A percentile compares a stretch with the other conserved stretches of the same genome.
Conservation (phyloP, 106 monocot species). For the Allium cepa region DNA sequence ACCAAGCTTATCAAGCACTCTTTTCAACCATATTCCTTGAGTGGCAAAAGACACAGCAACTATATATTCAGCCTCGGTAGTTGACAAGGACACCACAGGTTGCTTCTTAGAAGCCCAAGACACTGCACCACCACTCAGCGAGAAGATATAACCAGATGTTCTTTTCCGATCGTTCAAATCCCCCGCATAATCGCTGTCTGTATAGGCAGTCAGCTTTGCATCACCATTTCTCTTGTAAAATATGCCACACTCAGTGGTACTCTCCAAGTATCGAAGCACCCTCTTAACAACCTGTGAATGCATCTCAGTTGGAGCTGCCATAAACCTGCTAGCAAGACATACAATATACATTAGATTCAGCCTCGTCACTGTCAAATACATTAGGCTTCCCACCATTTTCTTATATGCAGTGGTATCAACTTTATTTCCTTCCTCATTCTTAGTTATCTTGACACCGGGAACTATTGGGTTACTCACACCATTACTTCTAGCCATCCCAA, state of each 20-base stretch:
- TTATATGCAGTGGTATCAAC: constrained; percentile 16
- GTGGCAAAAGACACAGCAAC: neutral
- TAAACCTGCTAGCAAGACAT: constrained; percentile 7
- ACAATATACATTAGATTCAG: constrained; percentile 21
- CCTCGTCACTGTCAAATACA: constrained; percentile 19
- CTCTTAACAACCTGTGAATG: neutral
- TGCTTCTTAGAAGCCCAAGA: constrained; percentile 10
- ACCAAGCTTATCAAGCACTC: neutral
- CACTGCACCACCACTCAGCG: neutral
- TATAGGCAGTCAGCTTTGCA: neutral
- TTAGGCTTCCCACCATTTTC: constrained; percentile 14
- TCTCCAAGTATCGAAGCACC: neutral
- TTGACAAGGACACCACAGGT: neutral
- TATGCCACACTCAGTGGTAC: neutral
- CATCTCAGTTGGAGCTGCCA: constrained; percentile 4
- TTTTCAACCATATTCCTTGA: neutral
- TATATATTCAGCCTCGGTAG: neutral
- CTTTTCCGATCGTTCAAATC: constrained; percentile 3
- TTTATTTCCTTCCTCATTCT: constrained; percentile 2
- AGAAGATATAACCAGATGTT: constrained; percentile 3
- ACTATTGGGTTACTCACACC: neutral
- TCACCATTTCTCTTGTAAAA: neutral
- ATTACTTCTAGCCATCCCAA: neutral
- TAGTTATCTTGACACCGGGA: neutral
- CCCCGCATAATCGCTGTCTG: neutral